These are phyloP conservation scores for Ceratocystiopsis minuta DNA, from an alignment of 2,329 filamentous ascomycete genomes.

Conservation along the genomic window DNA sequence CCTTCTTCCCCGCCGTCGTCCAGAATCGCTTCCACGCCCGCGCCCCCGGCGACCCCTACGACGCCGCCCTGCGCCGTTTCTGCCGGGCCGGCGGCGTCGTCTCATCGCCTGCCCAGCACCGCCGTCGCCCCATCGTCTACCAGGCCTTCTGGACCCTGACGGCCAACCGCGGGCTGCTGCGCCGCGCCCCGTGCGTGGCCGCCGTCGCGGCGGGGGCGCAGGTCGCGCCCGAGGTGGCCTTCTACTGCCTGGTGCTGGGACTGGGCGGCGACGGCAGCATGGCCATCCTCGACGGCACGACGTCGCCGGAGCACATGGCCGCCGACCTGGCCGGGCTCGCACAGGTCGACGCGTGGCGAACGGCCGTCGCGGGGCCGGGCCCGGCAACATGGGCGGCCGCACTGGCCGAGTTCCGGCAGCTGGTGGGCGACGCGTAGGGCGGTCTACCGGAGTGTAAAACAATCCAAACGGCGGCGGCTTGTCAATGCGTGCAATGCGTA, in stretches of 20 bases:
- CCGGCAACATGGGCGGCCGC: conserved; percentile 4
- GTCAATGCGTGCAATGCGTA: too few species aligned
- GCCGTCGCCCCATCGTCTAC: conserved; percentile 20
- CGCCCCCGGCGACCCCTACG: conserved; percentile 30
- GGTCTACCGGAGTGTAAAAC: too few species aligned
- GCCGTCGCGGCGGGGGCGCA: conserved; percentile 25
- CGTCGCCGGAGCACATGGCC: conserved; percentile 28
- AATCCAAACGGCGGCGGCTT: too few species aligned
- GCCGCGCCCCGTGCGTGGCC: conserved; percentile 25
- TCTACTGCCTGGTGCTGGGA: conserved; percentile 31
- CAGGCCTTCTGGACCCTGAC: conserved; percentile 38
- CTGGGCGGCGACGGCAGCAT: conserved; percentile 20
- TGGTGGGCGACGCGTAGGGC: neutral
- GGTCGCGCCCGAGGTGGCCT: conserved; percentile 22
- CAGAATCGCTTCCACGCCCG: conserved; percentile 55
- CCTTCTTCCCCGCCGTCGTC: conserved; percentile 36
- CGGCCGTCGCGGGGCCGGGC: neutral
- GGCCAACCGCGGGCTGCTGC: conserved; percentile 24
- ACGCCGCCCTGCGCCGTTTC: conserved; percentile 37
- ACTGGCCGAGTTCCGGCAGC: conserved; percentile 1
- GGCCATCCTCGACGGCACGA: conserved; percentile 9
- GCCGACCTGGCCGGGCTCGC: conserved; percentile 28
- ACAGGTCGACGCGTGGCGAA: conserved; percentile 20
- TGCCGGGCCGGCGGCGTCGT: conserved; percentile 12
- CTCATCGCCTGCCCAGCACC: conserved; percentile 10